These are phyloP conservation scores for Amylocystis lapponica DNA, from an alignment of 768 basidiomycete species.

Conservation along the genomic window DNA sequence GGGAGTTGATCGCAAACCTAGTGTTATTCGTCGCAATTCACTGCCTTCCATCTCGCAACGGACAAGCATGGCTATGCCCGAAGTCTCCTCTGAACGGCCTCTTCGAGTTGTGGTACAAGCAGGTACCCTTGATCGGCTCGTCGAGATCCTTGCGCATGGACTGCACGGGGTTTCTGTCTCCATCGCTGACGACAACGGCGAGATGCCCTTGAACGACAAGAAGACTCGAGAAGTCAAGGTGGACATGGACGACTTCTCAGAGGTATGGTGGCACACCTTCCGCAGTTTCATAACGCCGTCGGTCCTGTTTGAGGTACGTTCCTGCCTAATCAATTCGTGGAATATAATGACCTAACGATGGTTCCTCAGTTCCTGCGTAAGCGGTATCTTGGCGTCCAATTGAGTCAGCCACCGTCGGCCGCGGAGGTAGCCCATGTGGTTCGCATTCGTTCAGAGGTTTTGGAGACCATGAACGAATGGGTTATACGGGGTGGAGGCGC, in stretches of 20 bases:
- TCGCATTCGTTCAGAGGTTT: constrained; percentile 52
- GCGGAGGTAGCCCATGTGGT: constrained; percentile 45
- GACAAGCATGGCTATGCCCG: constrained; percentile 50
- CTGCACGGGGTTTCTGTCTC: constrained; percentile 72
- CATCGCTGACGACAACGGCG: constrained; percentile 82
- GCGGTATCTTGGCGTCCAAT: constrained; percentile 55
- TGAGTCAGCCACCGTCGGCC: constrained; percentile 28
- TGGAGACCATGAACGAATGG: constrained; percentile 69
- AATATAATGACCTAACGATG: background rate
- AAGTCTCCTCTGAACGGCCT: constrained; percentile 63
- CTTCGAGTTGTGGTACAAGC: constrained; percentile 74
- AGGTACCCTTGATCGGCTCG: constrained; percentile 69
- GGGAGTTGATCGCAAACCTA: constrained; percentile 70
- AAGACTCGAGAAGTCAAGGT: constrained; percentile 69
- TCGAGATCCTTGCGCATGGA: constrained; percentile 73
- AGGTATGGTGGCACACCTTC: constrained; percentile 81
- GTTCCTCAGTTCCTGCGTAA: constrained; percentile 63
- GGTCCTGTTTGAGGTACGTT: constrained; percentile 76
- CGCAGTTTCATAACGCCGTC: constrained; percentile 77
- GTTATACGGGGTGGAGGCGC: constrained; percentile 66
- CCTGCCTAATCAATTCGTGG: background rate
- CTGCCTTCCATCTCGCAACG: constrained; percentile 70
- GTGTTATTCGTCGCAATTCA: constrained; percentile 68
- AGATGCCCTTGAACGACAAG: constrained; percentile 70
- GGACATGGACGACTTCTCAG: constrained; percentile 67